Evolutionary conservation across 2,329 filamentous ascomycete genomes (phyloP), one percentile per base, ranked within the genome.

Genomic region (Elsinoe perseae): DNA sequence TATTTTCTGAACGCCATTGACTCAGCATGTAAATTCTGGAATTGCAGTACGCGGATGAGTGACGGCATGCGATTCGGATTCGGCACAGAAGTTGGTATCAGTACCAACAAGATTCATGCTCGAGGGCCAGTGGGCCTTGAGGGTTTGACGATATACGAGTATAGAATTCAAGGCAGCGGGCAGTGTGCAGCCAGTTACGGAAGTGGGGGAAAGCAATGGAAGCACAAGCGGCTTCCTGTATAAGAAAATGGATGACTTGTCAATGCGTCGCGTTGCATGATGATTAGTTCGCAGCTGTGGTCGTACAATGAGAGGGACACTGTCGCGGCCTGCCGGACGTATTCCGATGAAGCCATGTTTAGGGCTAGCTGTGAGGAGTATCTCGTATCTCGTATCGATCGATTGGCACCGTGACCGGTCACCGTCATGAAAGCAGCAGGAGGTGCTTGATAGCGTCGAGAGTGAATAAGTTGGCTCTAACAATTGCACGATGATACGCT

Each of bases 51-150:
- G 7, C 82, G 93, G 52, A 92, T 98, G 74, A 90, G 91, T 4
- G 93, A 98, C 70, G 93, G 93, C 6, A 96, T 95, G 87, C 81
- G 93, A 40, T 97, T 95, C 69, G 93, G 93, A 6, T 98, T 98
- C 72, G 93, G 93, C 48, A 97, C 93, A 0, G 93, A 98, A 73
- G 93, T 98, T 21, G 93, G 93, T 56, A 97, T 98, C 72, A 95
- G 88, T 74, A 98, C 93, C 50, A 98, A 96, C 77, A 98, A 97
- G 77, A 95, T 98, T 61, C 93, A 98, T 69, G 87, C 89, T 1
- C 79, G 93, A 52, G 93, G 93, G 0, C 93, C 93, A 0, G 93
- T 98, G 4, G 93, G 93, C 1, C 75, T 98, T 54, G 93, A 97
- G 67, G 93, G 93, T 0, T 73, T 98, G 69, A 95, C 89, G 69